Percentiles rank a stretch among this genome's conserved stretches.
phyloP scores from a whole-genome alignment of 2,329 filamentous ascomycete species.

The Lasiodiplodia sp. region DNA sequence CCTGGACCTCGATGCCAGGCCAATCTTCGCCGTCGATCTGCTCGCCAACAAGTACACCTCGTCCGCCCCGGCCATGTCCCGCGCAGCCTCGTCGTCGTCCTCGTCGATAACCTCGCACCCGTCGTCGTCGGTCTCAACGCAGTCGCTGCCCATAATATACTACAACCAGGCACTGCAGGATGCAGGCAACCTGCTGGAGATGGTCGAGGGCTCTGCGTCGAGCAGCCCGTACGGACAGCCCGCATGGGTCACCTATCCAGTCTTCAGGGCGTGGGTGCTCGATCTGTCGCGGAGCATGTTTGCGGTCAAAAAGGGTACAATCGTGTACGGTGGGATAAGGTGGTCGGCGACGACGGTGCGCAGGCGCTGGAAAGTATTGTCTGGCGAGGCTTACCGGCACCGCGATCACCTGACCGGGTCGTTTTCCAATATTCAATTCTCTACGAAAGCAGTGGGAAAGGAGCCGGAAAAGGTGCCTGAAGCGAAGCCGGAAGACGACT shows the following conservation, averaged over 20 bases:
- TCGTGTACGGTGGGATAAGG: constrained; percentile 23
- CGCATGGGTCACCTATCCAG: constrained; percentile 26
- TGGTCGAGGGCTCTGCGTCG: constrained; percentile 8
- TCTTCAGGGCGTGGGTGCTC: constrained; percentile 24
- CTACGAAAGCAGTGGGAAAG: constrained; percentile 9
- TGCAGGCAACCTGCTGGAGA: constrained; percentile 7
- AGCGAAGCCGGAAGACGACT: background rate
- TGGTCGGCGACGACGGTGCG: constrained; percentile 21
- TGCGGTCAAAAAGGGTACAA: background rate
- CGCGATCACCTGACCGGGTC: constrained; percentile 12
- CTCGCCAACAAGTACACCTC: background rate
- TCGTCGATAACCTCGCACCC: background rate
- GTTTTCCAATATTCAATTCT: constrained; percentile 20
- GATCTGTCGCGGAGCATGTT: constrained; percentile 19
- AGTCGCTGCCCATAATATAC: constrained; percentile 27
- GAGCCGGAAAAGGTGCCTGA: background rate
- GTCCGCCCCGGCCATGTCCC: background rate
- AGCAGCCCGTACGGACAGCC: constrained; percentile 24
- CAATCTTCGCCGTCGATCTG: constrained; percentile 27
- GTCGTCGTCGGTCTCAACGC: background rate
- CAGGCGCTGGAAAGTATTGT: constrained; percentile 24
- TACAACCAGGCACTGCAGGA: constrained; percentile 25
- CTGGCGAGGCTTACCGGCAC: constrained; percentile 19
- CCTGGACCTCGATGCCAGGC: constrained; percentile 20
- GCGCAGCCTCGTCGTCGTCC: background rate